Percentiles rank a stretch among this genome's conserved stretches.
Evolutionary conservation across 1,284 basidiomycete genomes (phyloP).

Genomic region (Marasmius tenuissimus): DNA sequence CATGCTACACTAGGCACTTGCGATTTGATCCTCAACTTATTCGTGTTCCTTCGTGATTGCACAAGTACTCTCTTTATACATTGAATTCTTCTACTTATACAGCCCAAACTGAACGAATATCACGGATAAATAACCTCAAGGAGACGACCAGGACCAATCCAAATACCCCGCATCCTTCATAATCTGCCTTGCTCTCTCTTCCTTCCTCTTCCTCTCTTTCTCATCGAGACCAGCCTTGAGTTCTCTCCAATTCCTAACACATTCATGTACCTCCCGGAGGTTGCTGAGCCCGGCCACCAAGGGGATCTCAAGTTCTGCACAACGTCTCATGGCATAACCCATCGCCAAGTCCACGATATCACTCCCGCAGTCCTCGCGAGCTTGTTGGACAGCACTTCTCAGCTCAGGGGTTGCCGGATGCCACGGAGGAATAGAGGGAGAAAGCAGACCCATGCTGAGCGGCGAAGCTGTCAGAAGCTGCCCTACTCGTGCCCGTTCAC

Average conservation of each 20-base stretch:
- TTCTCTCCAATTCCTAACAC: conserved; percentile 65
- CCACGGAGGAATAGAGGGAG: conserved; percentile 69
- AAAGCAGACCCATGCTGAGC: conserved; percentile 89
- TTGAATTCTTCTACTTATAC: no score
- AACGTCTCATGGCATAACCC: conserved; percentile 65
- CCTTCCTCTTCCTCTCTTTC: conserved; percentile 44
- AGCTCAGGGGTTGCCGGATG: conserved; percentile 76
- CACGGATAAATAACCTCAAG: conserved; percentile 21
- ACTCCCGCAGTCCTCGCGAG: conserved; percentile 37
- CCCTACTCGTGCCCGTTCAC: conserved; percentile 60
- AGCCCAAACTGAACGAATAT: neutral
- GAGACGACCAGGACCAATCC: conserved; percentile 69
- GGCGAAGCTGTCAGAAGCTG: conserved; percentile 88
- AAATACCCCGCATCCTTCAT: conserved; percentile 53
- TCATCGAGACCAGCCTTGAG: conserved; percentile 40
- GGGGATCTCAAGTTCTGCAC: conserved; percentile 51
- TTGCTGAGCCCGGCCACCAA: conserved; percentile 77
- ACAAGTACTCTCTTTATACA: no score
- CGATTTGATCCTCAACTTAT: neutral
- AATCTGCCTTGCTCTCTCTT: conserved; percentile 45
- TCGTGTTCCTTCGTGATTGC: no score
- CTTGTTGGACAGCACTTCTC: conserved; percentile 40
- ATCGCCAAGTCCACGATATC: conserved; percentile 71
- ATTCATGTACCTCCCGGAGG: conserved; percentile 73
- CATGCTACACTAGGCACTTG: neutral